Evolutionary conservation across 1,139 yeast species (phyloP), one percentile per base, ranked within the genome.

Genomic region (Suhomyces terraborum): DNA sequence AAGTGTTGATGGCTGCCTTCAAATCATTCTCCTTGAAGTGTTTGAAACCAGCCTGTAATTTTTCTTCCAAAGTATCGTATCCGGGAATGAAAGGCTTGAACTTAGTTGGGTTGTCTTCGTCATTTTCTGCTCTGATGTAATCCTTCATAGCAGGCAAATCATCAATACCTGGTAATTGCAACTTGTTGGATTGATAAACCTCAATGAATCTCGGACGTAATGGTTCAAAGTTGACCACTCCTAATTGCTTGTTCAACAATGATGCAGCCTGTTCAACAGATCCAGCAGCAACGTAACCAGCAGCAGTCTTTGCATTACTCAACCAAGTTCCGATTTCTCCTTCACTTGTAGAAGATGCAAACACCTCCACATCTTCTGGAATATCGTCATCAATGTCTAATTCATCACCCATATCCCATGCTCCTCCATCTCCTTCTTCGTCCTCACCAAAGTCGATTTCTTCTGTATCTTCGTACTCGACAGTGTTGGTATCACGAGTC

Each of bases 251-350:
- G 66, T 85, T 80, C 56, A 94, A 77, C 58, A 94, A 77, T 53
- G 88, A 93, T 27, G 97, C 94, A 33, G 98, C 98, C 48, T 93
- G 88, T 50, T 91, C 98, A 61, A 91, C 89, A 5, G 95, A 88
- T 53, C 99, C 99, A 2, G 97, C 91, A 1, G 98, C 97, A 56
- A 86, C 89, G 55, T 88, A 88, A 27, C 88, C 89, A 27, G 96
- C 98, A 4, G 98, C 89, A 39, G 93, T 77, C 49, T 85, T 87
- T 12, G 97, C 88, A 65, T 86, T 88, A 51, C 93, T 84, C 30
- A 87, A 77, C 98, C 99, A 94, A 50, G 68, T 66, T 4, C 84
- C 84, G 29, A 83, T 64, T 62, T 93, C 97, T 25, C 82, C 77
- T 14, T 76, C 73, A 17, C 61, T 64, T 17, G 46, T 56, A 5